Conservation (phyloP, 805 yeast species). For the Pichia paraexigua region DNA sequence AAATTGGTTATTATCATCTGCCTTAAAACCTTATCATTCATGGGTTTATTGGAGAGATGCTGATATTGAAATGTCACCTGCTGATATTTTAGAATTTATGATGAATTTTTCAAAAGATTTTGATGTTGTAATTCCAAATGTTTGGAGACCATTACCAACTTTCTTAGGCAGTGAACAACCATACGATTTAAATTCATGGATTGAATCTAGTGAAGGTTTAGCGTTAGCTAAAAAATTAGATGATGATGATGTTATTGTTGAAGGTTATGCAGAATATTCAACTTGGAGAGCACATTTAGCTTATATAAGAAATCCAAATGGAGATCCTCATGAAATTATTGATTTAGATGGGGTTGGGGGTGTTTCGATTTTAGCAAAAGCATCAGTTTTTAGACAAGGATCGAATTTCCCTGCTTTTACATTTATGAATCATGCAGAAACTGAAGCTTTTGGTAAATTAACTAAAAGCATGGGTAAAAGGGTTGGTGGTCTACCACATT, state of each 20-base stretch:
- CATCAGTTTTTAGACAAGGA: conserved; percentile 67
- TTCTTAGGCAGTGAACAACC: conserved; percentile 90
- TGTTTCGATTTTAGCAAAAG: conserved; percentile 70
- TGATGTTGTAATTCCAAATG: conserved; percentile 79
- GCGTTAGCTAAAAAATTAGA: conserved; percentile 54
- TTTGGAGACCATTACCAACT: conserved; percentile 95
- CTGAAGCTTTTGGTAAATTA: conserved; percentile 83
- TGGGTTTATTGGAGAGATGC: conserved; percentile 93
- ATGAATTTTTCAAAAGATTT: conserved; percentile 51
- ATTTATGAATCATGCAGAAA: conserved; percentile 78
- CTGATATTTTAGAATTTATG: conserved; percentile 62
- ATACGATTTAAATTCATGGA: conserved; percentile 95
- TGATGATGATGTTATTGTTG: conserved; percentile 83
- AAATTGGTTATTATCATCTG: conserved; percentile 71
- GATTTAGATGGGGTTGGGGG: conserved; percentile 85
- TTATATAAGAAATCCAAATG: conserved; percentile 54
- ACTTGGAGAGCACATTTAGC: conserved; percentile 82
- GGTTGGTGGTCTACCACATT: conserved; percentile 87
- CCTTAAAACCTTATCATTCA: conserved; percentile 74
- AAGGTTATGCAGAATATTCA: conserved; percentile 81
- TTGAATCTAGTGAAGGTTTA: conserved; percentile 73
- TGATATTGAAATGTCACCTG: conserved; percentile 77
- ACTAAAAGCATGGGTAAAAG: conserved; percentile 68
- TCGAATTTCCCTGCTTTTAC: conserved; percentile 83
- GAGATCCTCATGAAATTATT: conserved; percentile 54